These are phyloP conservation scores for Psophocarpus tetragonolobus DNA, from an alignment of 306 rosid species.

Conservation along the genomic window DNA sequence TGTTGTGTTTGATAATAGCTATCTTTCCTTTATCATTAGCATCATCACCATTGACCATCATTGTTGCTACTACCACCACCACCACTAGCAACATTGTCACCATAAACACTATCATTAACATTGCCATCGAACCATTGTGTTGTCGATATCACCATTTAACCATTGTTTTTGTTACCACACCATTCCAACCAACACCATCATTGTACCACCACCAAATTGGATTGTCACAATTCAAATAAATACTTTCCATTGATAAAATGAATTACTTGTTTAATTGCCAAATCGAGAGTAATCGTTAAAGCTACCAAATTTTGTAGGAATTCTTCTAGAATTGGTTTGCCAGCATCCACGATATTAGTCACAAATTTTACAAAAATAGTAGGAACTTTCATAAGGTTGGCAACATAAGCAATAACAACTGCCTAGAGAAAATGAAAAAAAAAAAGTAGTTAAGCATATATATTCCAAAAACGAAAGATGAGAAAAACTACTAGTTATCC, in stretches of 20 bases:
- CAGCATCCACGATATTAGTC: conserved; percentile 81
- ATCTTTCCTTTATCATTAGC: too few species aligned
- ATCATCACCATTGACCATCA: too few species aligned
- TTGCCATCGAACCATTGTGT: too few species aligned
- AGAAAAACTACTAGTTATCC: background rate
- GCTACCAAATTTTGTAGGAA: conserved; percentile 85
- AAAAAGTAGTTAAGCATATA: background rate
- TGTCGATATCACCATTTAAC: too few species aligned
- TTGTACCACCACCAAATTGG: too few species aligned
- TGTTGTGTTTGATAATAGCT: too few species aligned
- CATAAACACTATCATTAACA: too few species aligned
- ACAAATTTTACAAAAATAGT: conserved; percentile 83
- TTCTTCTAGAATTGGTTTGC: conserved; percentile 85
- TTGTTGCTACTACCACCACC: too few species aligned
- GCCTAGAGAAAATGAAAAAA: conserved; percentile 60
- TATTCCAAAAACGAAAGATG: background rate
- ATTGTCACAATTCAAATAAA: conserved; percentile 64
- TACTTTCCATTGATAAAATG: conserved; percentile 70
- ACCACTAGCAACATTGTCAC: too few species aligned
- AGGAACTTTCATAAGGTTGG: conserved; percentile 86
- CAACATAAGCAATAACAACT: conserved; percentile 95
- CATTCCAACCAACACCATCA: too few species aligned
- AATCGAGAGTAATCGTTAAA: conserved; percentile 80
- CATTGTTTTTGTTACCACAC: too few species aligned
- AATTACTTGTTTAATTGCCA: conserved; percentile 59